A percentile compares a stretch with the other conserved stretches of the same genome.
Conservation (phyloP, 257 asterid species). For the Plantago ovata region DNA sequence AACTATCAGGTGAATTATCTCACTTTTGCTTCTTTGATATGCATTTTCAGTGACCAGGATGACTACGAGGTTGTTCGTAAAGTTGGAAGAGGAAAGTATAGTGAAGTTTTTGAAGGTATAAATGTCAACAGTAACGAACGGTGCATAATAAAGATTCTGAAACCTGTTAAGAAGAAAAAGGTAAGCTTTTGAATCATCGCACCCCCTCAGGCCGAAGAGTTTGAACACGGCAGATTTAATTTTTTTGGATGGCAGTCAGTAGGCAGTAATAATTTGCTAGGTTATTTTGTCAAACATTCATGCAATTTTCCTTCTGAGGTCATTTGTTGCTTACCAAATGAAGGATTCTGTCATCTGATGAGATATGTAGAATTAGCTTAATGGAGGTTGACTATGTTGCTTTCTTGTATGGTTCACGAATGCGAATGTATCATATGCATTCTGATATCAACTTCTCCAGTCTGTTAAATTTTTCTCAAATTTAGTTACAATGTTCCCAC, state of each 20-base stretch:
- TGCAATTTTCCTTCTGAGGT: too few species aligned
- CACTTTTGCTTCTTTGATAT: conserved; percentile 13
- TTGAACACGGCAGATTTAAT: conserved; percentile 6
- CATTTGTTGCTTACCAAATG: neutral
- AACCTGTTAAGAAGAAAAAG: conserved; percentile 97
- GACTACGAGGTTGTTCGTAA: conserved; percentile 91
- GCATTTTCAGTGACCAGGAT: conserved; percentile 72
- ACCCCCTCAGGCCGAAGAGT: neutral
- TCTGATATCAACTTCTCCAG: too few species aligned
- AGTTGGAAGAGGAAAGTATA: conserved; percentile 96
- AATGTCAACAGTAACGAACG: conserved; percentile 76
- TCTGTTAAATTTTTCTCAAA: neutral
- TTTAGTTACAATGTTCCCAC: neutral
- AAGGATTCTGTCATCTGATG: neutral
- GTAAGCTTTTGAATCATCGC: conserved; percentile 26
- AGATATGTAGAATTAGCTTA: neutral
- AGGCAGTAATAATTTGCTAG: neutral
- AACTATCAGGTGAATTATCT: conserved; percentile 10
- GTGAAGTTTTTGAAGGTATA: conserved; percentile 95
- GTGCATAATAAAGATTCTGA: conserved; percentile 87
- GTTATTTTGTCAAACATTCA: conserved; percentile 2
- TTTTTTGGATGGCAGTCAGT: neutral
- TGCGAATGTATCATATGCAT: neutral
- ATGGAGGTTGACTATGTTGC: neutral
- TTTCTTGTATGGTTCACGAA: conserved; percentile 11